Base-by-base conservation (phyloP, 2,329 filamentous ascomycete species). In the Pseudogymnoascus sp. region DNA sequence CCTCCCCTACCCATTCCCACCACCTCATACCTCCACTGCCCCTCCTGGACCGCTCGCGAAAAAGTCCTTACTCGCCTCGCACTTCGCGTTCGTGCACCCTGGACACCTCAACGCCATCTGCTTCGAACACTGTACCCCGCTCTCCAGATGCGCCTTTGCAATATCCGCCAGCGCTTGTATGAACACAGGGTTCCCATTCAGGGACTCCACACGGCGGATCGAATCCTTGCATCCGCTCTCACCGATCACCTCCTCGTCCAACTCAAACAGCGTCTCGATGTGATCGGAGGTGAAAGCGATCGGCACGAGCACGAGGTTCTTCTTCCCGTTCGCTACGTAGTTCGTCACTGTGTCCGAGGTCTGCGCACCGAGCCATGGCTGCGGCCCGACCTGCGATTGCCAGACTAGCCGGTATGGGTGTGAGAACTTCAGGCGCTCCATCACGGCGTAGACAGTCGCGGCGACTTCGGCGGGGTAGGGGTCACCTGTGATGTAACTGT, bases 221-320 rank as follows among this genome's bases (percentile, higher is more conserved):
- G 87, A 89, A 34, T 93, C 92, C 0, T 85, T 78, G 71, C 90
- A 85, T 13, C 89, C 87, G 0, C 85, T 91, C 76, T 96, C 93
- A 65, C 91, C 90, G 72, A 99, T 98, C 41, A 99, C 92, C 77
- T 99, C 95, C 71, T 91, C 83, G 75, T 99, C 95, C 62, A 99
- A 80, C 76, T 99, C 95, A 75, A 89, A 98, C 0, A 99, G 81
- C 0, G 95, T 99, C 79, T 99, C 95, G 69, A 99, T 99, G 74
- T 99, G 95, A 72, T 99, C 95, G n/a, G 91, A 96, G 0, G 95
- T 99, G 75, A 99, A 99, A 5, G 95, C 95, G 68, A 99, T 96
- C 0, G 95, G 95, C 64, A 99, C 92, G 6, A 99, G 81, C 1
- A 97, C 82, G 63, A 99, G 81, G 73, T 99, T 92, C 63, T 88